Evolutionary conservation across 148 eudicot genomes (phyloP).

Genomic region (Diospyros lotus): DNA sequence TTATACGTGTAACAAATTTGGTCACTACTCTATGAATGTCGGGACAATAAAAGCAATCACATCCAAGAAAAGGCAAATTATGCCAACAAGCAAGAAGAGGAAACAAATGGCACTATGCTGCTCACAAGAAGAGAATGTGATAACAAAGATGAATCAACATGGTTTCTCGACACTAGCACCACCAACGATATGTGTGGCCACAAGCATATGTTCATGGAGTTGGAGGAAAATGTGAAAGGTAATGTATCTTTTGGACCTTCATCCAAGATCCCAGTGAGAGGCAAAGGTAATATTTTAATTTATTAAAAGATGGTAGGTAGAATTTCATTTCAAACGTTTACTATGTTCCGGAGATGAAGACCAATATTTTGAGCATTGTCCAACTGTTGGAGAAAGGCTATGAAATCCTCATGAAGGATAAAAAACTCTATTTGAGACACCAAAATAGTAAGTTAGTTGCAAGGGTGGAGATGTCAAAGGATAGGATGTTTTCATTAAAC

Average conservation of each 20-base stretch:
- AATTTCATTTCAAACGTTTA: conserved; percentile 1
- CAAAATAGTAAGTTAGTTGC: not conserved
- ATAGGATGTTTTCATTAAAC: not conserved
- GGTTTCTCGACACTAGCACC: not conserved
- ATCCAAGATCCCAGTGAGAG: not conserved
- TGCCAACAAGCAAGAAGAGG: not conserved
- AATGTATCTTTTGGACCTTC: not conserved
- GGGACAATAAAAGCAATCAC: too few relatives aligned
- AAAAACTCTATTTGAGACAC: not conserved
- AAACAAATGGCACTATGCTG: not conserved
- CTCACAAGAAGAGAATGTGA: not conserved
- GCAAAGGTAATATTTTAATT: not conserved
- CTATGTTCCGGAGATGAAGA: not conserved
- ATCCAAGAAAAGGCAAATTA: too few relatives aligned
- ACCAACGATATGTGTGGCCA: not conserved
- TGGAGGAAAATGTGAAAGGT: not conserved
- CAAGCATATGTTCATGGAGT: not conserved
- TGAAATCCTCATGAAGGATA: not conserved
- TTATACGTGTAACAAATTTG: too few relatives aligned
- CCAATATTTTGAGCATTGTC: not conserved
- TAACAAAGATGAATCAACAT: not conserved
- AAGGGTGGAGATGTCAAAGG: not conserved
- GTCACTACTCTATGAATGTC: too few relatives aligned
- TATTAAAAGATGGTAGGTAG: not conserved
- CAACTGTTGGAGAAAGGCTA: conserved; percentile 8